Conservation (phyloP, 2,329 filamentous ascomycete genomes). For the Conoideocrella luteorostrata region DNA sequence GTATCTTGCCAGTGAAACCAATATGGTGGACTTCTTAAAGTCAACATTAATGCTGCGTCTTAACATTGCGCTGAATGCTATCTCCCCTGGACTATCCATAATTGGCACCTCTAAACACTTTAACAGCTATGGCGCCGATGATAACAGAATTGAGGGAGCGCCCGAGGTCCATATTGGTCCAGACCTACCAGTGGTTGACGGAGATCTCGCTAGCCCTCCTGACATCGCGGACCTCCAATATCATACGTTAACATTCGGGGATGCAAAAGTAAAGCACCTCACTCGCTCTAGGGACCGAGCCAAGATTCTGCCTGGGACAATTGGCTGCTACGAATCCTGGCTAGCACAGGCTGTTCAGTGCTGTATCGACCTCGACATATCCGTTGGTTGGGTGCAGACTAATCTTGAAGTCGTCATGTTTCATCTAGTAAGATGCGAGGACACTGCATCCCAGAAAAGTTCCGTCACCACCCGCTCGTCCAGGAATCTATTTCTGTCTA, state of each 20-base stretch:
- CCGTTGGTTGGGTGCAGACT: background rate
- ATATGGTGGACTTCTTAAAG: background rate
- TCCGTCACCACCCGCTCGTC: background rate
- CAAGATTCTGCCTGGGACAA: background rate
- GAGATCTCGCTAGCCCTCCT: background rate
- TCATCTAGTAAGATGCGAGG: background rate
- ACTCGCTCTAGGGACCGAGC: no score
- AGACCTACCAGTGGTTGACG: background rate
- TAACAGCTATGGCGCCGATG: background rate
- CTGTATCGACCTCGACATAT: background rate
- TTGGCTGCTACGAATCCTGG: background rate
- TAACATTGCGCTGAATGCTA: background rate
- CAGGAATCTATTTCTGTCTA: background rate
- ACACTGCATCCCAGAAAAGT: background rate
- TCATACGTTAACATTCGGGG: background rate
- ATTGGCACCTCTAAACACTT: background rate
- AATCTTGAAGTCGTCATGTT: background rate
- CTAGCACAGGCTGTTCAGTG: background rate
- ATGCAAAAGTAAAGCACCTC: background rate
- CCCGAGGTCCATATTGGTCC: background rate
- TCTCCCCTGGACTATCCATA: background rate
- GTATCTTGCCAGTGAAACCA: background rate
- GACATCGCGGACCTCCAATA: background rate
- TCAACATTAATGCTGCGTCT: background rate
- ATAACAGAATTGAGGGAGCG: background rate